Conservation (phyloP, 352 stramenopile species). For the Phytopythium helicoides region DNA sequence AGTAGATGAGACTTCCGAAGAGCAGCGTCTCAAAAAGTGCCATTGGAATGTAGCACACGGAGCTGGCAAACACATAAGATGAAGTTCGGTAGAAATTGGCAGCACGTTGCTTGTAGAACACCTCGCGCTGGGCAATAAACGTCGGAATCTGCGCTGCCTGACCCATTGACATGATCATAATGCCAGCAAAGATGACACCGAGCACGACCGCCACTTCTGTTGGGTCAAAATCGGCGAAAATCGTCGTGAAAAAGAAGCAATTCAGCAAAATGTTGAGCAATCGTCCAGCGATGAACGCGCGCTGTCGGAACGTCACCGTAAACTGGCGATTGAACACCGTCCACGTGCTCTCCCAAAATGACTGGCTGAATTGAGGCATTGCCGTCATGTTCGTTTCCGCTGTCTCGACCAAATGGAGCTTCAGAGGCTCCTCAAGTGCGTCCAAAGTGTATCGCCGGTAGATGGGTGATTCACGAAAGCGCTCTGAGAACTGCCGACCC, state of each 20-base stretch:
- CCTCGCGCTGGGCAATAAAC: conserved; percentile 40
- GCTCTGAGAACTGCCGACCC: conserved; percentile 17
- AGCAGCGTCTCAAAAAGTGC: conserved; percentile 56
- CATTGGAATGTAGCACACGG: conserved; percentile 31
- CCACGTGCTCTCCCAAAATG: conserved; percentile 25
- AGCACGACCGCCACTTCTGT: not conserved
- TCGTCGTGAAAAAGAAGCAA: not conserved
- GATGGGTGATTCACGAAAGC: conserved; percentile 34
- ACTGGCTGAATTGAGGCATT: conserved; percentile 29
- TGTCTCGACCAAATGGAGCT: conserved; percentile 12
- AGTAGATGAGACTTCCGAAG: conserved; percentile 82
- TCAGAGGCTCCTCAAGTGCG: conserved; percentile 22
- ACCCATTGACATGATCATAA: conserved; percentile 66
- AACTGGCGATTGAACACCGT: conserved; percentile 44
- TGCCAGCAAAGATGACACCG: conserved; percentile 58
- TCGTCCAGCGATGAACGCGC: conserved; percentile 29
- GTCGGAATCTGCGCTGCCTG: conserved; percentile 55
- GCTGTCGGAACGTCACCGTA: conserved; percentile 51
- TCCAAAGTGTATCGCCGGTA: conserved; percentile 22
- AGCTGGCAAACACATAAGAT: conserved; percentile 58
- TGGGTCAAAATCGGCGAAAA: conserved; percentile 1
- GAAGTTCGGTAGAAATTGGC: conserved; percentile 75
- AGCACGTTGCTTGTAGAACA: conserved; percentile 81
- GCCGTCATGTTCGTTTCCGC: conserved; percentile 12
- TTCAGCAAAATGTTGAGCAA: not conserved